Evolutionary conservation across 2,329 filamentous ascomycete genomes (phyloP).

Genomic region (Phialophora tarda): DNA sequence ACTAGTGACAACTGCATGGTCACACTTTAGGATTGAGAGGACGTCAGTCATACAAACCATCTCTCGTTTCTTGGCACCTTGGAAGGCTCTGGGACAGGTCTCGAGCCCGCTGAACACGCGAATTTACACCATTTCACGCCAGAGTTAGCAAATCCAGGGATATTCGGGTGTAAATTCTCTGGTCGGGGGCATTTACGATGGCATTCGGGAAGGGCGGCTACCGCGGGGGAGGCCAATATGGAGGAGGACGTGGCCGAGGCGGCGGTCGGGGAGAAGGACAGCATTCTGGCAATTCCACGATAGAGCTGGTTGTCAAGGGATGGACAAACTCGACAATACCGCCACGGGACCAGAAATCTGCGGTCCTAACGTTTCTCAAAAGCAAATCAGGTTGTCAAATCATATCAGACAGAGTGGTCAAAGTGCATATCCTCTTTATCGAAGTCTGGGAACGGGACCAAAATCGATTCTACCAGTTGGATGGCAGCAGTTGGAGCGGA

Average conservation of each 20-base stretch:
- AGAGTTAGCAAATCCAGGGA: neutral
- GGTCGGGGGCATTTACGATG: constrained; percentile 1
- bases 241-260: constrained; percentile 5
- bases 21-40: neutral
- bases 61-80: constrained; percentile 8
- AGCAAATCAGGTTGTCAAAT: constrained; percentile 65
- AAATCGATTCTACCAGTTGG: constrained; percentile 61
- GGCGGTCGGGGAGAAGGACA: constrained; percentile 6
- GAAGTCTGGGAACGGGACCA: constrained; percentile 36
- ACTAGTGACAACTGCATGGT: neutral
- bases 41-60: neutral
- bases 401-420: constrained; percentile 45
- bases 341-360: constrained; percentile 64
- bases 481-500: constrained; percentile 72
- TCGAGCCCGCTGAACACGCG: neutral
- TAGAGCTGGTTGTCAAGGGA: constrained; percentile 59
- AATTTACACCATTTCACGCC: neutral
- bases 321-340: constrained; percentile 71
- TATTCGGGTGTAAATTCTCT: neutral
- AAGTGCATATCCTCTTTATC: constrained; percentile 34
- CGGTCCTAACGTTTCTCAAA: constrained; percentile 71
- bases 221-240: neutral
- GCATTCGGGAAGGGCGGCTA: constrained; percentile 10
- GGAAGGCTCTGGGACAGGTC: neutral
- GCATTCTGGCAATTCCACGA: constrained; percentile 1